Base-by-base conservation (phyloP, 2,329 filamentous ascomycete genomes). In the Monilinia fructigena region DNA sequence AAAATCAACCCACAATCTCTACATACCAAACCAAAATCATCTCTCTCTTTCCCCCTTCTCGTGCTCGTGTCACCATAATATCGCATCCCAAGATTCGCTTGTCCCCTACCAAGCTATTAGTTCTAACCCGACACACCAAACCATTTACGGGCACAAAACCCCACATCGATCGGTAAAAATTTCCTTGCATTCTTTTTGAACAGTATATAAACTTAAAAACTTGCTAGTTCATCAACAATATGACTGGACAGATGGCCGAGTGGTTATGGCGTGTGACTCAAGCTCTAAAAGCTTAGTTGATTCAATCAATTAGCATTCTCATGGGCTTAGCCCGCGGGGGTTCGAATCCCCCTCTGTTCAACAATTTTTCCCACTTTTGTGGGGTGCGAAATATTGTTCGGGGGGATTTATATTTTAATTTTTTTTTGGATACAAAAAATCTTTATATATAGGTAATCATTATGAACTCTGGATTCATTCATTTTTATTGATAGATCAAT, bases 321-420 rank as follows among this genome's bases (percentile, higher is more conserved):
- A 65, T 65, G 55, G 63, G 63, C 55, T 42, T 53, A 61, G 55
- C 63, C 63, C 55, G 63, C 63, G 55, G 63, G 63, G 63, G 63
- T 65, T 65, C 63, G 63, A 65, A 65, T 65, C 63, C 63, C 63
- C 63, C 55, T 65, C 63, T 65, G 63, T 65, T 65, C 63, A 63
- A 1, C 1, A 16, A 6, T 0, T 2, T 61, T 61, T 40, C 52
- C n/a, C 31, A 35, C 31, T 35, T 35, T 35, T 35, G 31, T 35
- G 31, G 31, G 0, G 31, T 35, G 31, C 5, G 31, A 35, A 35
- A 5, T 35, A 35, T 35, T 35, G 31, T 35, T 35, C 6, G 2
- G 28, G 28, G 28, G 28, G 28, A 28, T 28, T 28, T 28, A 28
- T 28, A 28, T 28, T 4, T 28, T 28, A 28, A 28, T 28, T 28